Base-by-base conservation (phyloP, 106 monocot species). In the Dioscorea dumetorum region DNA sequence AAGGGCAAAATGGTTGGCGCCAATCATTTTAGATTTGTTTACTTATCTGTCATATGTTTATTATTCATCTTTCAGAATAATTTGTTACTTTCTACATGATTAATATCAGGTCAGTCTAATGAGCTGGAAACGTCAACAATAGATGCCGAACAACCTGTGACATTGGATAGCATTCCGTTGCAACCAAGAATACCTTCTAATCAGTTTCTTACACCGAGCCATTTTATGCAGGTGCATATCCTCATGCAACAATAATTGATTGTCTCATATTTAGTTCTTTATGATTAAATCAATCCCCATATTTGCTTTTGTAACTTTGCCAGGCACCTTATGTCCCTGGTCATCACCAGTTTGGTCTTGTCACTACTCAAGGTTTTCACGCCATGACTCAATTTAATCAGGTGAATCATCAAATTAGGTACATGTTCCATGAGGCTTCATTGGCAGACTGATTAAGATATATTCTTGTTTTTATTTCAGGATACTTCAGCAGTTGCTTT, bases 341-440 rank as follows among this genome's bases (percentile, higher is more conserved):
- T 10, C 41, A 67, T 61, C 84, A 76, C 72, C 84, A 79, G 53
- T 88, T 79, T 79, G 88, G 76, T 50, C 72, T 82, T 68, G 71
- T 76, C 33, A 57, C 74, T 23, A 20, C 73, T 63, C 84, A 88
- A 76, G 74, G 68, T 19, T 70, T 82, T 79, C 83, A 87, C 67
- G 33, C 70, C 20, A 79, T 82, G 70, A 66, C 81, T 57, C 88
- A 84, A 41, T 88, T 82, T 77, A 72, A 57, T 70, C 88, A 88
- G 88, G 88, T 82, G 50, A 76, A 48, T 62, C 24, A 20, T 15
- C 35, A 28, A 57, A 17, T 12, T 13, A 66, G 16, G 20, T 18
- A 18, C 16, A 23, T 65, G 20, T 41, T 9, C 32, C 18, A 33
- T 22, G 20, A 23, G 24, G 23, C 14, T 34, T 57, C 49, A 28